Percentiles rank a stretch among this genome's conserved stretches.
phyloP scores from a whole-genome alignment of 1,284 basidiomycete genomes.

The Fistulina hepatica region DNA sequence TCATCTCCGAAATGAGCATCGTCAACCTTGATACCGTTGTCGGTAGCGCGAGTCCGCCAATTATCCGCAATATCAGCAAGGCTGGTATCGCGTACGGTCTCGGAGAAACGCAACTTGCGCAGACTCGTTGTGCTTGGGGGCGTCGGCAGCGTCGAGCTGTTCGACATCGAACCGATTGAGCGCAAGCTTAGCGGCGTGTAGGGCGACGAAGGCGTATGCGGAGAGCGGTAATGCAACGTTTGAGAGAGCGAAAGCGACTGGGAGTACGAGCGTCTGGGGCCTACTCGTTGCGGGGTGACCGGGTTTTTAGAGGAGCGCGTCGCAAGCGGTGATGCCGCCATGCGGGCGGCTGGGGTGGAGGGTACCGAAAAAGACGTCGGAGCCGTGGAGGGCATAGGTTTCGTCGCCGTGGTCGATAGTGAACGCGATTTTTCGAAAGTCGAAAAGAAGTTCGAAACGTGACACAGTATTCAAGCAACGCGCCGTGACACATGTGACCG shows the following conservation, averaged over 20 bases:
- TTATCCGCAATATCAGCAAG: conserved; percentile 54
- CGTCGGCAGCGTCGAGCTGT: conserved; percentile 46
- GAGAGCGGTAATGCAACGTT: conserved; percentile 30
- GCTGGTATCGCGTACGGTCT: conserved; percentile 25
- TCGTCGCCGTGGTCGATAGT: conserved; percentile 5
- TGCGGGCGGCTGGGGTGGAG: conserved; percentile 29
- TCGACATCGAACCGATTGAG: conserved; percentile 34
- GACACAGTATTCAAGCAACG: too few species aligned
- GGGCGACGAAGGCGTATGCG: conserved; percentile 31
- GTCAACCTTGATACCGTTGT: conserved; percentile 56
- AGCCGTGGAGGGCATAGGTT: conserved; percentile 1
- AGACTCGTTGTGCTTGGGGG: conserved; percentile 26
- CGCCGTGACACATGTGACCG: too few species aligned
- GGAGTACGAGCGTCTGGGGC: conserved; percentile 22
- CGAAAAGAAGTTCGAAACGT: too few species aligned
- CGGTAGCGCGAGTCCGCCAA: conserved; percentile 61
- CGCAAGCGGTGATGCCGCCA: conserved; percentile 35
- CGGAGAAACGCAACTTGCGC: conserved; percentile 23
- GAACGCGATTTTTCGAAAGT: too few species aligned
- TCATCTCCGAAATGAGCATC: conserved; percentile 23
- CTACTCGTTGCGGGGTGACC: conserved; percentile 37
- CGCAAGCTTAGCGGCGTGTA: conserved; percentile 58
- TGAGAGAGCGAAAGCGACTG: conserved; percentile 30
- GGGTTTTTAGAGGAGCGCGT: conserved; percentile 23
- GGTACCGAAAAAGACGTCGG: conserved; percentile 4